phyloP scores from a whole-genome alignment of 2,329 filamentous ascomycete species.

The Torrubiellomyces zombiae region DNA sequence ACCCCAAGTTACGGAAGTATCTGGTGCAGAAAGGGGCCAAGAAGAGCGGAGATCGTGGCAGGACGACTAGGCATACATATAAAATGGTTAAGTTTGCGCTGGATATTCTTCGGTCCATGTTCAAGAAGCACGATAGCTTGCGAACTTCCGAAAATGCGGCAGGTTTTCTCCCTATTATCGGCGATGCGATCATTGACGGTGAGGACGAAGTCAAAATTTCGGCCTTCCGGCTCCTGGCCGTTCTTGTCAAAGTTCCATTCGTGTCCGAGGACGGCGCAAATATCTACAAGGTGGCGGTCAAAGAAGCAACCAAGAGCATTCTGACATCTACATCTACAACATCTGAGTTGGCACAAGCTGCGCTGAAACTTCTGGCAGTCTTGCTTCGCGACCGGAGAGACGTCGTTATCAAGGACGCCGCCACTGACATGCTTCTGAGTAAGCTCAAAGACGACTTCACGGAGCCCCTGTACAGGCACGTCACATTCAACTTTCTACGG shows the following conservation, averaged over 20 bases:
- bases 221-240: constrained; percentile 67
- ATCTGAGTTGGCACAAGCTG: constrained; percentile 71
- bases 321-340: constrained; percentile 62
- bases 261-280: constrained; percentile 48
- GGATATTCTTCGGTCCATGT: constrained; percentile 68
- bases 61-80: constrained; percentile 63
- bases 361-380: constrained; percentile 73
- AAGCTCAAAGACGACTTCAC: constrained; percentile 79
- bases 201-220: constrained; percentile 91
- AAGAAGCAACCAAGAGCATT: constrained; percentile 70
- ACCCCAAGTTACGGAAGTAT: constrained; percentile 53
- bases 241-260: constrained; percentile 73
- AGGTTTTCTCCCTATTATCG: constrained; percentile 77
- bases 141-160: constrained; percentile 63
- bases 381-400: constrained; percentile 68
- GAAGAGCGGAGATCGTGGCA: constrained; percentile 53
- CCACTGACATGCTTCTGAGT: constrained; percentile 66
- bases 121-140: constrained; percentile 71
- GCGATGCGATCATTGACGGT: constrained; percentile 66
- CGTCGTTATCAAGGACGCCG: constrained; percentile 61
- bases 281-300: constrained; percentile 60
- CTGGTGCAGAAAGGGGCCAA: constrained; percentile 66
- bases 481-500: constrained; percentile 87
- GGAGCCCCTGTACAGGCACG: constrained; percentile 78
- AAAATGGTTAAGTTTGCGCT: constrained; percentile 81